A percentile compares a stretch with the other conserved stretches of the same genome.
These are phyloP conservation scores for Clohesyomyces aquaticus DNA, from an alignment of 495 filamentous ascomycete species.

Conservation along the genomic window DNA sequence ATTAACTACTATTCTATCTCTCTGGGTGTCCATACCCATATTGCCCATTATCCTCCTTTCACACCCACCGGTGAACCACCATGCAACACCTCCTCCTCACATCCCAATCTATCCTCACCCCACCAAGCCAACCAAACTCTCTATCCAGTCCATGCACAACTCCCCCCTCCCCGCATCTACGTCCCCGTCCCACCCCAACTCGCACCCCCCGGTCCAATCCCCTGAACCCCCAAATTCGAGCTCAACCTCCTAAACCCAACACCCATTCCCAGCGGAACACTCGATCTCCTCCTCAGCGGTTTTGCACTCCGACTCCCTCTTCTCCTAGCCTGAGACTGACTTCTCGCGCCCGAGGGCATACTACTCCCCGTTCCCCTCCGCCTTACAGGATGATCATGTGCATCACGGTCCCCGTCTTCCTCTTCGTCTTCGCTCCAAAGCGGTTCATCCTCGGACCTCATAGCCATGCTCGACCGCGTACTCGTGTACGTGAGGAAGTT, in stretches of 20 bases:
- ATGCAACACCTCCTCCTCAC: too few species aligned
- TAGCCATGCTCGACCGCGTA: slow-evolving; percentile 25
- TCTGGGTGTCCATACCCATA: too few species aligned
- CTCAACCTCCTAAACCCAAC: slow-evolving; percentile 38
- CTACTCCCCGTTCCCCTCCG: slow-evolving; percentile 5
- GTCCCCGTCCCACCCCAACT: slow-evolving; percentile 40
- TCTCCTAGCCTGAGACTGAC: slow-evolving; percentile 17
- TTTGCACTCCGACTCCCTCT: slow-evolving; percentile 5
- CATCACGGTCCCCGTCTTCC: neutral
- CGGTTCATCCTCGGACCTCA: slow-evolving; percentile 58
- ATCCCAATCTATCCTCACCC: too few species aligned
- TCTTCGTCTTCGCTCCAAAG: slow-evolving; percentile 63
- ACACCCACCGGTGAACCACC: too few species aligned
- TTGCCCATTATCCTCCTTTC: too few species aligned
- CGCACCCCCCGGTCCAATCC: slow-evolving; percentile 25
- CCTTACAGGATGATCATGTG: too few species aligned
- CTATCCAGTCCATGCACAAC: too few species aligned
- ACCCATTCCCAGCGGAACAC: slow-evolving; percentile 40
- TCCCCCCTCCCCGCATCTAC: too few species aligned
- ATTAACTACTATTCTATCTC: too few species aligned
- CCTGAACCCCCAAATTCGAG: slow-evolving; percentile 40
- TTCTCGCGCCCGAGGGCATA: slow-evolving; percentile 12
- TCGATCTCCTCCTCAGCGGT: slow-evolving; percentile 24
- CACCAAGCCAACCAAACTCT: too few species aligned
- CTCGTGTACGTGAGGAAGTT: slow-evolving; percentile 30